Evolutionary conservation across 1,139 yeast species (phyloP).

Genomic region (Lizanozyma gosingica): DNA sequence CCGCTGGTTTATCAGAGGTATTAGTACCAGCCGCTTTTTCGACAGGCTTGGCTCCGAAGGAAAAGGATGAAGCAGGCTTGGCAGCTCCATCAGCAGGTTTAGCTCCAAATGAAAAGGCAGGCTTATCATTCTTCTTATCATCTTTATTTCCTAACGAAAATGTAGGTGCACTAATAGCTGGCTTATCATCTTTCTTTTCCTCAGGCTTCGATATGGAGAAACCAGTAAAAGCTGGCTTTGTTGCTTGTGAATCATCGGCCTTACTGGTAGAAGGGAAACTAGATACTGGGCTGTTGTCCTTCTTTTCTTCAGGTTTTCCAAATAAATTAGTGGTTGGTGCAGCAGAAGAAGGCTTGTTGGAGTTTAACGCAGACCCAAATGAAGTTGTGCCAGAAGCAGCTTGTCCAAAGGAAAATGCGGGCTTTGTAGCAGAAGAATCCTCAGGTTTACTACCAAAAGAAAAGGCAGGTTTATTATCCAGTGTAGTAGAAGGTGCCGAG

Average conservation of each 20-base stretch:
- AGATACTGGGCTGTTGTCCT: conserved; percentile 13
- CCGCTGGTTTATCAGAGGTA: conserved; percentile 8
- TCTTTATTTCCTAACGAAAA: conserved; percentile 11
- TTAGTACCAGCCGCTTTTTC: conserved; percentile 12
- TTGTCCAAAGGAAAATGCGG: conserved; percentile 12
- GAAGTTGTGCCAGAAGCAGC: conserved; percentile 11
- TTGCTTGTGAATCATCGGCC: conserved; percentile 10
- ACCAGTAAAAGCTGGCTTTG: conserved; percentile 12
- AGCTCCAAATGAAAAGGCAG: conserved; percentile 20
- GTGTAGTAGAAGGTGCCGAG: not conserved
- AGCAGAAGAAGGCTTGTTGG: conserved; percentile 9
- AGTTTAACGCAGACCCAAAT: conserved; percentile 16
- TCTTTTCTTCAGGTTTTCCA: conserved; percentile 10
- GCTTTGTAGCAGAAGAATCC: conserved; percentile 6
- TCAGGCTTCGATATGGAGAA: conserved; percentile 10
- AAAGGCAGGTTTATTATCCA: conserved; percentile 4
- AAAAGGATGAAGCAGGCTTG: conserved; percentile 7
- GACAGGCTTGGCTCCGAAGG: conserved; percentile 4
- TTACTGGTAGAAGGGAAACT: conserved; percentile 10
- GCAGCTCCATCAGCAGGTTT: conserved; percentile 13
- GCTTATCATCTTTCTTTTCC: conserved; percentile 10
- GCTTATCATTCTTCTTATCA: conserved; percentile 14
- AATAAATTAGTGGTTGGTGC: conserved; percentile 9
- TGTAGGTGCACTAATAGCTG: conserved; percentile 6
- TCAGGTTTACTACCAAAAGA: conserved; percentile 7